phyloP scores from a whole-genome alignment of 2,329 filamentous ascomycete genomes.

The Penicillium sp. region DNA sequence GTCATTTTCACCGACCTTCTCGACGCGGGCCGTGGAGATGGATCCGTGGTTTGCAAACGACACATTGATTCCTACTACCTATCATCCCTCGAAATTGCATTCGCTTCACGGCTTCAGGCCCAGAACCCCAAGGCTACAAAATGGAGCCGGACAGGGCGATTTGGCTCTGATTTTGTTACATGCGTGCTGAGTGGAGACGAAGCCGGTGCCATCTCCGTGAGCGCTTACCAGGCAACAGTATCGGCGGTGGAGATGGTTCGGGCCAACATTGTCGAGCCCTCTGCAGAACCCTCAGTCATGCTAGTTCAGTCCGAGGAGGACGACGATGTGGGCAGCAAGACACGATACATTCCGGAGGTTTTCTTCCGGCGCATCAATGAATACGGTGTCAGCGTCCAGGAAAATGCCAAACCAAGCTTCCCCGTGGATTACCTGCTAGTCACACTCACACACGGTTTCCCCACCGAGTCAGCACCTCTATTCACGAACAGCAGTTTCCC shows the following conservation, averaged over 20 bases:
- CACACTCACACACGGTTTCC: conserved; percentile 95
- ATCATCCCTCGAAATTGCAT: conserved; percentile 87
- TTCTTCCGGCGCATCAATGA: conserved; percentile 97
- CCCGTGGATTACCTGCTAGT: conserved; percentile 96
- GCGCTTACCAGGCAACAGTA: conserved; percentile 92
- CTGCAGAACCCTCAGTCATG: conserved; percentile 90
- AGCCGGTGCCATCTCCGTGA: conserved; percentile 81
- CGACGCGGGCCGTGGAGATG: conserved; percentile 77
- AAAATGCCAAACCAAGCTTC: conserved; percentile 95
- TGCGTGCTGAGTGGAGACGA: conserved; percentile 95
- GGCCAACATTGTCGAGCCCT: conserved; percentile 92
- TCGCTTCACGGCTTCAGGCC: conserved; percentile 84
- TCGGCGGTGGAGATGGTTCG: conserved; percentile 96
- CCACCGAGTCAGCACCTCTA: conserved; percentile 72
- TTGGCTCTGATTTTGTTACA: conserved; percentile 96
- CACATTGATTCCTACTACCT: conserved; percentile 95
- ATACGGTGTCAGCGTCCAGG: conserved; percentile 92
- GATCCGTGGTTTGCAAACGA: conserved; percentile 88
- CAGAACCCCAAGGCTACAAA: conserved; percentile 87
- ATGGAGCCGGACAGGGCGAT: conserved; percentile 93
- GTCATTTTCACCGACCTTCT: conserved; percentile 94
- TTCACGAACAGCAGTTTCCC: conserved; percentile 76
- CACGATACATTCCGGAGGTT: conserved; percentile 93
- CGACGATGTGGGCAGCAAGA: conserved; percentile 65
- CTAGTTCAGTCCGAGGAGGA: conserved; percentile 91